Conservation (phyloP, 139 green algal genomes). For the Pseudopediastrum boryanum region DNA sequence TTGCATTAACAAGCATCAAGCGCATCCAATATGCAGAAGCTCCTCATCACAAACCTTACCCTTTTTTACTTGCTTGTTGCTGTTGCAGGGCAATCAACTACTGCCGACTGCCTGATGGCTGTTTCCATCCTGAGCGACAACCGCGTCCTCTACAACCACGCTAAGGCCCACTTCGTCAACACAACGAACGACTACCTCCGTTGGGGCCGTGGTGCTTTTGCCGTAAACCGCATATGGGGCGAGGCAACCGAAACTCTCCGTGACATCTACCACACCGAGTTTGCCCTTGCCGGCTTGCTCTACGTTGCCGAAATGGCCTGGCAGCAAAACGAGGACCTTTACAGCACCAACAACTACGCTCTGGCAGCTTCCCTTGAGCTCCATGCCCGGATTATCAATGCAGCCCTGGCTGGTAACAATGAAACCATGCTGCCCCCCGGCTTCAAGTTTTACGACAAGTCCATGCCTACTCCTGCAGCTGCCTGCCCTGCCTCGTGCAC, state of each 20-base stretch:
- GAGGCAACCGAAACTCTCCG: constrained; percentile 30
- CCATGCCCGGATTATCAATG: constrained; percentile 22
- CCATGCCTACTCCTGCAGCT: constrained; percentile 13
- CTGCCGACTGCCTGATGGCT: constrained; percentile 21
- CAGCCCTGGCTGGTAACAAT: background rate
- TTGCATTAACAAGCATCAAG: too few relatives aligned
- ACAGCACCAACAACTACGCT: background rate
- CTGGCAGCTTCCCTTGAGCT: constrained; percentile 33
- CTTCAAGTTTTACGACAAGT: constrained; percentile 22
- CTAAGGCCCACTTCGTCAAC: background rate
- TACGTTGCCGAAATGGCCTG: constrained; percentile 41
- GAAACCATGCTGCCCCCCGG: constrained; percentile 10
- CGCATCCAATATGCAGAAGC: too few relatives aligned
- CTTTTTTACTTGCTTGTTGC: too few relatives aligned
- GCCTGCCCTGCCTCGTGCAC: too few relatives aligned
- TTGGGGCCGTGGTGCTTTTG: constrained; percentile 14
- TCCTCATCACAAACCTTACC: too few relatives aligned
- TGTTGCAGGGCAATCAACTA: constrained; percentile 19
- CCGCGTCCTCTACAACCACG: background rate
- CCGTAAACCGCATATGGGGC: background rate
- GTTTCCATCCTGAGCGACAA: constrained; percentile 14
- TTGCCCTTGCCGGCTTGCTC: too few relatives aligned
- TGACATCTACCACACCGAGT: too few relatives aligned
- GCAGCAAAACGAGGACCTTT: constrained; percentile 12
- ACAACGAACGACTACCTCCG: constrained; percentile 17